phyloP scores from a whole-genome alignment of 257 asterid genomes.

The Datura wrightii region DNA sequence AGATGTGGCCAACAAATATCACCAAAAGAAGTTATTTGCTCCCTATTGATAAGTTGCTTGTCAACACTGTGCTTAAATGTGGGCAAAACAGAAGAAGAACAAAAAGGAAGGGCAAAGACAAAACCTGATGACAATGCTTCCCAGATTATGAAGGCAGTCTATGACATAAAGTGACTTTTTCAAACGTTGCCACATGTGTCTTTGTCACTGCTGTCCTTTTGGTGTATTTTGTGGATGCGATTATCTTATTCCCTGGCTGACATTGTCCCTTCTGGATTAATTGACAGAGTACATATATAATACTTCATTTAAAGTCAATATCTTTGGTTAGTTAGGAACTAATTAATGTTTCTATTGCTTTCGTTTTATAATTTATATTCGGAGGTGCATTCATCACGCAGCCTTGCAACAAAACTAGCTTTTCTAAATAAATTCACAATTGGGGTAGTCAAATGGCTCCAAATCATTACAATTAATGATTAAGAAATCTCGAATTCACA shows the following conservation, averaged over 20 bases:
- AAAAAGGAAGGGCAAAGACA: constrained; percentile 19
- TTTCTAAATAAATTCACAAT: neutral
- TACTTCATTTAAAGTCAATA: neutral
- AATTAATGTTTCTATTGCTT: neutral
- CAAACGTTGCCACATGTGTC: constrained; percentile 45
- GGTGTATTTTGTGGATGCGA: constrained; percentile 26
- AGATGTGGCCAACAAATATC: neutral
- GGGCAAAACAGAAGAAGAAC: neutral
- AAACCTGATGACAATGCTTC: constrained; percentile 34
- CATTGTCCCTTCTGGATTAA: neutral
- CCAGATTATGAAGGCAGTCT: constrained; percentile 40
- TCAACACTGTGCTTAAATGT: constrained; percentile 27
- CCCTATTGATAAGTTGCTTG: constrained; percentile 28
- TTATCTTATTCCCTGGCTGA: neutral
- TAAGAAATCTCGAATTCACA: constrained; percentile 4
- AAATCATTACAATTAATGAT: neutral
- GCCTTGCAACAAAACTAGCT: neutral
- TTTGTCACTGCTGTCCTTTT: constrained; percentile 38
- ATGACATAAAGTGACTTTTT: constrained; percentile 37
- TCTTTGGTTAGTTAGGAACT: neutral
- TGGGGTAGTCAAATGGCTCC: neutral
- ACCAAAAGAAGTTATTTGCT: constrained; percentile 9
- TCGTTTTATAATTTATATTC: constrained; percentile 8
- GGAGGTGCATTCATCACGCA: neutral
- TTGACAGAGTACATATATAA: neutral